These are phyloP conservation scores for Carpinus viminea DNA, from an alignment of 306 rosid genomes.

Conservation along the genomic window DNA sequence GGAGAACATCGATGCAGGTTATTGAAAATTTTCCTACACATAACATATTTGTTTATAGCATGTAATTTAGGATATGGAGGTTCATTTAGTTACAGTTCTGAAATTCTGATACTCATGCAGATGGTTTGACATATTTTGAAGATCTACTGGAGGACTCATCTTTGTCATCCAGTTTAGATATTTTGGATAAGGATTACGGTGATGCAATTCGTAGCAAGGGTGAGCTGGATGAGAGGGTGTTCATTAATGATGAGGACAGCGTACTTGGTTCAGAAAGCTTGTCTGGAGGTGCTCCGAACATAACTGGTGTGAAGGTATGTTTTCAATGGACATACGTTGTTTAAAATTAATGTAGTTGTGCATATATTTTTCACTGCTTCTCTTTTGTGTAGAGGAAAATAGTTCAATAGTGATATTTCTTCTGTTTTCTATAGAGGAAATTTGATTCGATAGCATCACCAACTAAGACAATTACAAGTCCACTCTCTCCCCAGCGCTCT, in stretches of 20 bases:
- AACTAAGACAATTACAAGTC: slow-evolving; percentile 65
- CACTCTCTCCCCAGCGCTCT: slow-evolving; percentile 89
- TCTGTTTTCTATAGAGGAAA: slow-evolving; percentile 59
- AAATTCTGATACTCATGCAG: slow-evolving; percentile 40
- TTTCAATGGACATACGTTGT: slow-evolving; percentile 7
- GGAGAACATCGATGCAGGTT: slow-evolving; percentile 76
- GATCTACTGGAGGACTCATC: slow-evolving; percentile 74
- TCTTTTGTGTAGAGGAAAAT: slow-evolving; percentile 5
- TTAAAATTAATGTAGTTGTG: not conserved
- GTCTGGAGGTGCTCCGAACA: slow-evolving; percentile 63
- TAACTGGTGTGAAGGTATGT: slow-evolving; percentile 77
- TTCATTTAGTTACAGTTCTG: slow-evolving; percentile 20
- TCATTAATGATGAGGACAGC: slow-evolving; percentile 84
- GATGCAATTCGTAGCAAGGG: slow-evolving; percentile 60
- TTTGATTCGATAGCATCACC: slow-evolving; percentile 78
- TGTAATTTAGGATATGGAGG: not conserved
- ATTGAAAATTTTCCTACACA: slow-evolving; percentile 6
- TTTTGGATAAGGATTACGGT: slow-evolving; percentile 78
- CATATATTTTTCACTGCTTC: not conserved
- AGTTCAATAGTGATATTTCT: slow-evolving; percentile 26
- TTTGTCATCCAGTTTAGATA: slow-evolving; percentile 56
- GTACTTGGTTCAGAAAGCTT: slow-evolving; percentile 78
- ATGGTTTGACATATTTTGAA: slow-evolving; percentile 80
- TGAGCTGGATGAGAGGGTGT: slow-evolving; percentile 89
- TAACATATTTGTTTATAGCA: slow-evolving; percentile 1